phyloP scores from a whole-genome alignment of 2,329 filamentous ascomycete genomes.

The Coccinonectria pachysandricola region DNA sequence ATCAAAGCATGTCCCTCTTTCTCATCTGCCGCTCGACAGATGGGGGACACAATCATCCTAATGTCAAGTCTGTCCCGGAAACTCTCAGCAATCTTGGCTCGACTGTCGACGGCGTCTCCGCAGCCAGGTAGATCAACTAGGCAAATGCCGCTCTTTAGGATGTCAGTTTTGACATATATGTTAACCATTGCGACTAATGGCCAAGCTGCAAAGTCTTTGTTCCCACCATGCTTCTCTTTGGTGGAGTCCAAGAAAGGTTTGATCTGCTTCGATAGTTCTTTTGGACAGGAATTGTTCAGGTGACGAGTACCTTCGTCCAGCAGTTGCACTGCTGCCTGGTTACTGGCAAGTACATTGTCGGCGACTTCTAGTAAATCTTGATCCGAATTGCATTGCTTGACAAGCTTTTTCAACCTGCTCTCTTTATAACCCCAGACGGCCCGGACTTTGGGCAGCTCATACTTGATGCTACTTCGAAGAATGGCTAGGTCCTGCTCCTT shows the following conservation, averaged over 20 bases:
- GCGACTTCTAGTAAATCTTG: background rate
- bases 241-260: conserved; percentile 21
- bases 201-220: conserved; percentile 21
- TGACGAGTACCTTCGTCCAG: conserved; percentile 1
- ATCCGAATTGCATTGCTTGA: background rate
- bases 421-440: conserved; percentile 13
- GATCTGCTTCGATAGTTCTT: conserved; percentile 7
- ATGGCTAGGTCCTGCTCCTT: background rate
- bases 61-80: conserved; percentile 14
- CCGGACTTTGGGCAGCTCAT: conserved; percentile 12
- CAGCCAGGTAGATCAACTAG: conserved; percentile 45
- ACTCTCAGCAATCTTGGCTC: conserved; percentile 12
- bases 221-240: background rate
- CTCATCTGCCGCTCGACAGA: conserved; percentile 19
- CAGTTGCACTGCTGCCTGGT: conserved; percentile 1
- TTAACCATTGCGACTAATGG: conserved; percentile 26
- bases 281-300: conserved; percentile 1
- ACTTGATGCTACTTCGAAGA: conserved; percentile 3
- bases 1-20: conserved; percentile 13
- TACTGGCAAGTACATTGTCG: conserved; percentile 6
- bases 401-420: conserved; percentile 1
- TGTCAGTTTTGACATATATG: conserved; percentile 33
- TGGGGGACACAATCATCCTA: conserved; percentile 18
- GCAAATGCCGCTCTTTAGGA: conserved; percentile 37
- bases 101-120: conserved; percentile 27